These are phyloP conservation scores for Botrytis elliptica DNA, from an alignment of 2,329 filamentous ascomycete genomes.

Conservation along the genomic window DNA sequence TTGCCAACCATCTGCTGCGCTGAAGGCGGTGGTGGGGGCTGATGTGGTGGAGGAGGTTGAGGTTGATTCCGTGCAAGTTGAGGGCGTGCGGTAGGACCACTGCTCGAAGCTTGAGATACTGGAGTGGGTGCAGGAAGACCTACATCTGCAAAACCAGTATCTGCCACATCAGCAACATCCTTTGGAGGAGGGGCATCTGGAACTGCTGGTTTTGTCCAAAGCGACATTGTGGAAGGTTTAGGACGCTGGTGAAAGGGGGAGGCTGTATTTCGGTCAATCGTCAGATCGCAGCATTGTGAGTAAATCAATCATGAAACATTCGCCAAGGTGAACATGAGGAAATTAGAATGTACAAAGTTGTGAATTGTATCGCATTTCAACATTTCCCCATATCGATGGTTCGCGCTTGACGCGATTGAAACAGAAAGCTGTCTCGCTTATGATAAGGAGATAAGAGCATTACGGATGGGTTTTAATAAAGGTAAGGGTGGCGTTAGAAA, in stretches of 20 bases:
- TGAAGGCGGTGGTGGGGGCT: constrained; percentile 37
- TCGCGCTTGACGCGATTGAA: too few relatives aligned
- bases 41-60: constrained; percentile 41
- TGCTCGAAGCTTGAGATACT: constrained; percentile 27
- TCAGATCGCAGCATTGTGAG: background rate
- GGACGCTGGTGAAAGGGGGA: background rate
- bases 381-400: too few relatives aligned
- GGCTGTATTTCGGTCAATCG: background rate
- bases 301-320: too few relatives aligned
- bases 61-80: constrained; percentile 42
- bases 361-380: too few relatives aligned
- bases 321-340: too few relatives aligned
- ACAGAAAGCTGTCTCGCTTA: too few relatives aligned
- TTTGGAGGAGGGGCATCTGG: constrained; percentile 24
- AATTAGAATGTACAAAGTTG: too few relatives aligned
- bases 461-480: too few relatives aligned
- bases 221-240: constrained; percentile 30
- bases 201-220: constrained; percentile 33
- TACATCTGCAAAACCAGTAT: constrained; percentile 44
- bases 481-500: too few relatives aligned
- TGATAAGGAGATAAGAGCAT: too few relatives aligned
- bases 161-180: constrained; percentile 42
- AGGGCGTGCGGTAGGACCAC: constrained; percentile 34
- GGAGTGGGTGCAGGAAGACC: constrained; percentile 36
- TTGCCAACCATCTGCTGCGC: constrained; percentile 35